Evolutionary conservation across 768 basidiomycete species (phyloP), one percentile per base, ranked within the genome.

Genomic region (Lactifluus subvellereus): DNA sequence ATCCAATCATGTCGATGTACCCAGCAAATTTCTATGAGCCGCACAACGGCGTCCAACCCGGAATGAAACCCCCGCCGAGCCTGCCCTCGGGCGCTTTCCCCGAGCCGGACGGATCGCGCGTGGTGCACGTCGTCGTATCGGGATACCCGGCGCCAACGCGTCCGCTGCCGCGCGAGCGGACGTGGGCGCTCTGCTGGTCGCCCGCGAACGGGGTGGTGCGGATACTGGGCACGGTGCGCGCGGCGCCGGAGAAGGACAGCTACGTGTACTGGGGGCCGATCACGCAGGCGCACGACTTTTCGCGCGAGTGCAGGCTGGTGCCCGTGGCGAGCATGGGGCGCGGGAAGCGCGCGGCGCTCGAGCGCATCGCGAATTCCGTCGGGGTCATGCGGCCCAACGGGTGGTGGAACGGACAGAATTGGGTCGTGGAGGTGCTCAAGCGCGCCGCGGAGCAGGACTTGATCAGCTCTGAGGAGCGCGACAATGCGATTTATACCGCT

Each of bases 371-470:
- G 35, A 58, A 52, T 11, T 20, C 50, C n/a, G 64, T 67, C 8
- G 60, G 66, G 11, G 60, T 67, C 14, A 66, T 67, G 66, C 57
- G 65, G 11, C 66, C 66, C 10, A 67, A 67, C 2, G 66, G 66
- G 20, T 67, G 66, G 66, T 67, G 66, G 66, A 67, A 67, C 13
- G 64, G 66, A 1, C 66, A 67, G 64, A 67, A 67, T 35, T 67
- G 66, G 66, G 60, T 67, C 54, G 66, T 67, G 10, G 64, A 65
- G 60, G 59, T 67, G 57, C 57, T 67, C 33, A 66, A 60, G 52
- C 45, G 57, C 9, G 66, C 66, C 9, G 66, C 58, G 2, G 66
- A 67, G 7, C 60, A 66, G 27, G 66, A 66, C 43, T 47, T 67
- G 59, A 66, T 67, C 32, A 66, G 65, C 2, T 56, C 59, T 0